phyloP scores from a whole-genome alignment of 768 basidiomycete genomes.

The Floccularia luteovirens region DNA sequence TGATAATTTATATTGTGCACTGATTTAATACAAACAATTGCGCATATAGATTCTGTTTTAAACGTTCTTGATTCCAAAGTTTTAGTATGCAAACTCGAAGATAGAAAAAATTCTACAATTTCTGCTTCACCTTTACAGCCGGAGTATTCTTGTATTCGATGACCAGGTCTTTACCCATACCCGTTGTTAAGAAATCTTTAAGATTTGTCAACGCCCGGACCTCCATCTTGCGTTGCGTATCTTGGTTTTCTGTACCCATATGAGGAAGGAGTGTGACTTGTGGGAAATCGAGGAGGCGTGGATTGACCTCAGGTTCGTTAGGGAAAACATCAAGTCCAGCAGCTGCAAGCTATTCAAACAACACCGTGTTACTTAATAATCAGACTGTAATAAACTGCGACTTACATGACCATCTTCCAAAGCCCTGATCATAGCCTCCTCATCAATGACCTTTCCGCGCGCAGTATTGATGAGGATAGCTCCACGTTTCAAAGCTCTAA shows the following conservation, averaged over 20 bases:
- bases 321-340: constrained; percentile 86
- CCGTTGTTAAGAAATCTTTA: constrained; percentile 57
- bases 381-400: constrained; percentile 6
- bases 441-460: constrained; percentile 86
- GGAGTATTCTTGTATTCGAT: constrained; percentile 37
- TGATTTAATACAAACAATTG: no score
- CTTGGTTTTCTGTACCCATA: constrained; percentile 85
- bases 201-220: constrained; percentile 76
- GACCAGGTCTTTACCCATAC: constrained; percentile 62
- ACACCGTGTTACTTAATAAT: background rate
- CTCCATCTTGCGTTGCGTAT: constrained; percentile 79
- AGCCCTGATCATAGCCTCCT: constrained; percentile 79
- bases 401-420: constrained; percentile 84
- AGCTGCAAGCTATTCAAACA: constrained; percentile 52
- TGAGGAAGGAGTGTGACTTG: constrained; percentile 86
- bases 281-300: constrained; percentile 71
- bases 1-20: no score
- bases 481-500: constrained; percentile 70
- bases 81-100: no score
- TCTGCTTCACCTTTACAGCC: constrained; percentile 19
- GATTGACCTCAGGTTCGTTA: constrained; percentile 76
- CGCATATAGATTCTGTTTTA: no score
- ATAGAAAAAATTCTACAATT: constrained; percentile 11
- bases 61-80: no score
- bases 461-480: constrained; percentile 83